Conservation (phyloP, 2,329 filamentous ascomycete genomes). For the Cryphonectria carpinicola region DNA sequence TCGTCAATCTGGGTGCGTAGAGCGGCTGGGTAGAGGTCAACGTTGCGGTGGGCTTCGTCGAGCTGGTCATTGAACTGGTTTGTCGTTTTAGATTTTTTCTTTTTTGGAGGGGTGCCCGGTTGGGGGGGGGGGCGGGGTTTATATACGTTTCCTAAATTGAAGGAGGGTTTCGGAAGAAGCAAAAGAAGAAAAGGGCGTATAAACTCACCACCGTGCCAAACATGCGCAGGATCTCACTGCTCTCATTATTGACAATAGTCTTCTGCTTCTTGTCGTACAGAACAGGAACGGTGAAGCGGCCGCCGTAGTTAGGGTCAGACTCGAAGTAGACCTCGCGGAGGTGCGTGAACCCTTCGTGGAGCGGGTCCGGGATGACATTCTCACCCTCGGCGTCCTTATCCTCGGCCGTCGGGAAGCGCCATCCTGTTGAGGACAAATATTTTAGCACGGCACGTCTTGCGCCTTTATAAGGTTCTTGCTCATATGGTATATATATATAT, state of each 20-base stretch:
- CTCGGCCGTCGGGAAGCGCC: slow-evolving; percentile 76
- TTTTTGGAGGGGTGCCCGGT: too few species aligned
- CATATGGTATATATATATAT: not conserved
- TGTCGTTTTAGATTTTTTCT: not conserved
- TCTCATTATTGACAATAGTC: slow-evolving; percentile 89
- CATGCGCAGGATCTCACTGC: slow-evolving; percentile 91
- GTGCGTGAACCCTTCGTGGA: slow-evolving; percentile 71
- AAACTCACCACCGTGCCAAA: slow-evolving; percentile 69
- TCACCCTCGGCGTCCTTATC: slow-evolving; percentile 59
- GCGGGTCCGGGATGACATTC: slow-evolving; percentile 68
- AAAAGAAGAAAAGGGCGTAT: not conserved
- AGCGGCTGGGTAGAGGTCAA: slow-evolving; percentile 70
- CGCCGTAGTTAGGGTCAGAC: slow-evolving; percentile 71
- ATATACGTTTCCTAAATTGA: not conserved
- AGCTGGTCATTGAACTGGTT: slow-evolving; percentile 71
- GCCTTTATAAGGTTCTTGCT: not conserved
- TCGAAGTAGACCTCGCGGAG: slow-evolving; percentile 81
- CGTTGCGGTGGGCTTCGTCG: slow-evolving; percentile 58
- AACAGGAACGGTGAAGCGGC: slow-evolving; percentile 85
- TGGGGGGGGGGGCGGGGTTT: not conserved
- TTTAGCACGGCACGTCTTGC: not conserved
- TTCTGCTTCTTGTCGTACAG: slow-evolving; percentile 78
- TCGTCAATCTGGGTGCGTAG: slow-evolving; percentile 74
- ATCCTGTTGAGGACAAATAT: slow-evolving; percentile 55
- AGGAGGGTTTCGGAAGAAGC: too few species aligned